Percentiles rank a stretch among this genome's conserved stretches.
Conservation (phyloP, 164 flowering plant genomes). For the Nymphaea thermarum region DNA sequence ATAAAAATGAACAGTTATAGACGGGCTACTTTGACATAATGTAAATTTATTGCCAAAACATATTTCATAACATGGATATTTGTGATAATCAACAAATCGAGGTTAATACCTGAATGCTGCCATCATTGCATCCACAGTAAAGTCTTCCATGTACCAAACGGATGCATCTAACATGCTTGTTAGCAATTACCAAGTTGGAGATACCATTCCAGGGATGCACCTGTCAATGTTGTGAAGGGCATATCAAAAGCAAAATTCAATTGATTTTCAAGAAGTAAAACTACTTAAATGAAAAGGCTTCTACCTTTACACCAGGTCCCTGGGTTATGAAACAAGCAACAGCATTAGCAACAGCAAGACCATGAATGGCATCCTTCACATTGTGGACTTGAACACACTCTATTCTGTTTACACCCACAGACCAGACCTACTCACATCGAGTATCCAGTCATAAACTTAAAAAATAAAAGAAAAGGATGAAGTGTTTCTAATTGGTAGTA, state of each 20-base stretch:
- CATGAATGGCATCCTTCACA: conserved; percentile 63
- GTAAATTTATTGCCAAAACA: no score
- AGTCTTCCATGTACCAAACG: conserved; percentile 52
- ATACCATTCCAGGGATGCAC: conserved; percentile 70
- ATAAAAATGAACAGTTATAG: no score
- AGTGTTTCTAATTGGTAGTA: no score
- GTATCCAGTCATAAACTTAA: neutral
- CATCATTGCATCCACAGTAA: conserved; percentile 70
- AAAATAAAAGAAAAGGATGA: neutral
- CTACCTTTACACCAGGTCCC: conserved; percentile 76
- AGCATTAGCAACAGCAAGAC: conserved; percentile 45
- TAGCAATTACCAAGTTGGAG: conserved; percentile 39
- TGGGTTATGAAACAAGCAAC: conserved; percentile 67
- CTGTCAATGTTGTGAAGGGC: conserved; percentile 11
- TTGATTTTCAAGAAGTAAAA: neutral
- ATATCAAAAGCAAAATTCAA: no score
- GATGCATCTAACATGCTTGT: conserved; percentile 52
- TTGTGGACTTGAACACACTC: conserved; percentile 53
- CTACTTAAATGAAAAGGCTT: neutral
- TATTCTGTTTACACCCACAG: conserved; percentile 33
- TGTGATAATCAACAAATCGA: neutral
- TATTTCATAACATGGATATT: no score
- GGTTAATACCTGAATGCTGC: conserved; percentile 53
- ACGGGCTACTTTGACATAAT: no score
- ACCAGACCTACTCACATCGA: conserved; percentile 43